Base-by-base conservation (phyloP, 345 rosid species). In the Eucalyptus sp. region DNA sequence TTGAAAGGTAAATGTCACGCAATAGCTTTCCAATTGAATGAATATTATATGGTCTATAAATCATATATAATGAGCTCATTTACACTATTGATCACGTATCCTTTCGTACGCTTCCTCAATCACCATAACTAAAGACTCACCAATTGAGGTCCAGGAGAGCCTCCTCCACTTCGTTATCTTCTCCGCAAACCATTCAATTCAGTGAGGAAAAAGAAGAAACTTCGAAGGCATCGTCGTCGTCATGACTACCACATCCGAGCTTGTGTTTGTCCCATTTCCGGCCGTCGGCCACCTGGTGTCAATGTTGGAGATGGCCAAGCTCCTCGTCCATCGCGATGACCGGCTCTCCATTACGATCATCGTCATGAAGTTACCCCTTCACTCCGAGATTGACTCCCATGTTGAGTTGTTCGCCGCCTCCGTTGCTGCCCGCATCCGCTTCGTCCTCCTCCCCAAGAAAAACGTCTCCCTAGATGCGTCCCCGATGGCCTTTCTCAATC, bases 231-330 rank as follows among this genome's bases (percentile, higher is more conserved):
- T 10, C 50, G 14, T 44, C n/a, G 18, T 50, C 33, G 25, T 76
- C 33, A 85, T 31, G 94, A 94, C 52, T 12, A 16, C 16, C 33
- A 84, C 50, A 87, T 50, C 68, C 12, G 86, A 80, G 58, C 89
- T 88, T 31, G 50, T 44, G 8, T 51, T 54, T 22, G 11, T 88
- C 86, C 86, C 87, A 33, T n/a, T 44, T 14, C 89, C 91, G 3
- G 94, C 90, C 14, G 88, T 89, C 4, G 96, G 95, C 91, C 96
- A 95, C 87, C 89, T 95, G 22, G 87, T 87, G 10, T 90, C 95
- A 15, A 24, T 66, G 27, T 89, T 92, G 43, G 94, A 95, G 91
- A 71, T 92, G 1, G 96, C 96, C 11, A 94, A 90, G 90, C 92
- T 90, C 46, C 92, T 94, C 31, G 89, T 93, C 24, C 87, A 91